Evolutionary conservation across 2,329 filamentous ascomycete genomes (phyloP).

Genomic region (Graphiopsis chlorocephala): DNA sequence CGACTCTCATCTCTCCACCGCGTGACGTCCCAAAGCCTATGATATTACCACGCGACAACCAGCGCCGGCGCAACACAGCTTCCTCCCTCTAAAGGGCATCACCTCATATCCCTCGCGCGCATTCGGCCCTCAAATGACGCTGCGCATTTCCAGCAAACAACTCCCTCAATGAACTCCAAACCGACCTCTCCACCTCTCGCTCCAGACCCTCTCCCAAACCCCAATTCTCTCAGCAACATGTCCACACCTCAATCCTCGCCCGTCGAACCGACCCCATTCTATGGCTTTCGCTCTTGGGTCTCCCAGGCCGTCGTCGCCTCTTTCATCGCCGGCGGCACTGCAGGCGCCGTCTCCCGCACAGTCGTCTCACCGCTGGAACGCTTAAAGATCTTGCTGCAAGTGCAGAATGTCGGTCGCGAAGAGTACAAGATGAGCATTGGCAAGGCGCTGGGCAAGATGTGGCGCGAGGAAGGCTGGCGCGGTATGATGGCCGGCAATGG

Average conservation of each 20-base stretch:
- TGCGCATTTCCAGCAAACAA: background rate
- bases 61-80: conserved; percentile 11
- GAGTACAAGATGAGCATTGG: conserved; percentile 92
- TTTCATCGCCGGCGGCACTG: conserved; percentile 90
- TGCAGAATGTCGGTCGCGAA: conserved; percentile 84
- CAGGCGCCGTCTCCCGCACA: conserved; percentile 94
- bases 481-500: conserved; percentile 98
- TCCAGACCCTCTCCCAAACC: background rate
- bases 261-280: conserved; percentile 14
- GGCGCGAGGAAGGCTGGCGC: conserved; percentile 92
- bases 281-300: conserved; percentile 41
- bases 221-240: conserved; percentile 6
- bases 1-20: background rate
- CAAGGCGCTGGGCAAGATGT: conserved; percentile 91
- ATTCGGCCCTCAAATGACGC: conserved; percentile 13
- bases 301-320: conserved; percentile 85
- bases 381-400: conserved; percentile 95
- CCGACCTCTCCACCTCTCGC: background rate
- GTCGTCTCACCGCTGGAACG: conserved; percentile 95
- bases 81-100: background rate
- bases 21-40: conserved; percentile 2
- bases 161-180: background rate
- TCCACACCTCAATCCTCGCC: background rate
- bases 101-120: background rate
- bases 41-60: conserved; percentile 7